A percentile compares a stretch with the other conserved stretches of the same genome.
These are phyloP conservation scores for Dimocarpus longan DNA, from an alignment of 345 rosid genomes.

Conservation along the genomic window DNA sequence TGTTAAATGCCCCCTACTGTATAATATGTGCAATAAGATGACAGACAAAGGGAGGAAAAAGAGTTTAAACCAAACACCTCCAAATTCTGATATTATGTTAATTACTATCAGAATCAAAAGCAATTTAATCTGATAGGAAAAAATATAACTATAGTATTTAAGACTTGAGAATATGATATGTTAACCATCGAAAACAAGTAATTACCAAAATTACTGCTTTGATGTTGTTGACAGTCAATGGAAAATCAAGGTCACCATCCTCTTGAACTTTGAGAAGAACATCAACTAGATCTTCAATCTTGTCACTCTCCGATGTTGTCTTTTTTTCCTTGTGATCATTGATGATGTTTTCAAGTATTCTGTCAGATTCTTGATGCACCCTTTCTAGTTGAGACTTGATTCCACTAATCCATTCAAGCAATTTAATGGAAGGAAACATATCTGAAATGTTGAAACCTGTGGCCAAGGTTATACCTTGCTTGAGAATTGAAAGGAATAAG, in stretches of 20 bases:
- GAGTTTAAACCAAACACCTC: no score
- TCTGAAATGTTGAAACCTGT: background rate
- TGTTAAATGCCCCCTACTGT: no score
- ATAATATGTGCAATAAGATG: no score
- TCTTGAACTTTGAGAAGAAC: conserved; percentile 1
- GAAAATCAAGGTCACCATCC: background rate
- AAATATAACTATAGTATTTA: no score
- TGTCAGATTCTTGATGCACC: background rate
- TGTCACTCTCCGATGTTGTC: background rate
- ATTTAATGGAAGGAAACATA: background rate
- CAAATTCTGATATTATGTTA: no score
- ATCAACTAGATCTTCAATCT: conserved; percentile 2
- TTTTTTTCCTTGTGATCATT: background rate
- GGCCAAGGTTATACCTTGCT: background rate
- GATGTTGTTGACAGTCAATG: background rate
- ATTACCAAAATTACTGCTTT: background rate
- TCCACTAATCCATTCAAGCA: background rate
- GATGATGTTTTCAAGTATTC: background rate
- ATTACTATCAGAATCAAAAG: no score
- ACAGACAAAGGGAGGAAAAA: no score
- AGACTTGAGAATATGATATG: no score
- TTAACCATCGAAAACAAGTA: background rate
- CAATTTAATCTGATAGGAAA: no score
- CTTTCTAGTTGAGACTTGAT: background rate
- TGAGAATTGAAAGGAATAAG: background rate